Percentiles rank a stretch among this genome's conserved stretches.
phyloP scores from a whole-genome alignment of 108 stramenopile species.

The Cyclostephanos invisitatus region DNA sequence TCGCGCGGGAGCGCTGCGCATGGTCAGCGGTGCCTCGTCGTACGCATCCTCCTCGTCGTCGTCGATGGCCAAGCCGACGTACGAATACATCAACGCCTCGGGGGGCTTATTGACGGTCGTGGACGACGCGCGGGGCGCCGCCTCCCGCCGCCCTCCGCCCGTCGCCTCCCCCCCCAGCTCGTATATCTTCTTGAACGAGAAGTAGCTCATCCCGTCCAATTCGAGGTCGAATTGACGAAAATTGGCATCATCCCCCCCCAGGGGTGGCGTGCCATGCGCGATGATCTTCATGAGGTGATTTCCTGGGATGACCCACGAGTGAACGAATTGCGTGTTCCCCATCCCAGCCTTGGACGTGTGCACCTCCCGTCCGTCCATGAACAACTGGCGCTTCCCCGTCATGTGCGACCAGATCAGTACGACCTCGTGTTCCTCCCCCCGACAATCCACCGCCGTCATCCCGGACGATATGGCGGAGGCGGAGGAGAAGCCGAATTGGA shows the following conservation, averaged over 20 bases:
- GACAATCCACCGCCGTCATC: slow-evolving; percentile 40
- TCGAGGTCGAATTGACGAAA: slow-evolving; percentile 71
- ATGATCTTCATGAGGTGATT: slow-evolving; percentile 63
- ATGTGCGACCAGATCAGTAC: slow-evolving; percentile 50
- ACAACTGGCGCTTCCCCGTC: slow-evolving; percentile 47
- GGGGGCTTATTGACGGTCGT: not conserved
- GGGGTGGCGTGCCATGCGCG: slow-evolving; percentile 57
- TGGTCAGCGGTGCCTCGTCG: not conserved
- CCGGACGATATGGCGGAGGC: slow-evolving; percentile 37
- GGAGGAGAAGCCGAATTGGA: slow-evolving; percentile 47
- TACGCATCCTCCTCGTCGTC: slow-evolving; percentile 8
- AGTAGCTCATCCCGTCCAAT: slow-evolving; percentile 80
- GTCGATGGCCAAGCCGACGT: slow-evolving; percentile 1
- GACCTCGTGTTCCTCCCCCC: slow-evolving; percentile 59
- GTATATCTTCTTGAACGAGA: slow-evolving; percentile 75
- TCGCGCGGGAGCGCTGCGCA: not conserved
- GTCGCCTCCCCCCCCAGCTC: slow-evolving; percentile 67
- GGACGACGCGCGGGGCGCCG: not conserved
- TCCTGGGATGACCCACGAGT: slow-evolving; percentile 57
- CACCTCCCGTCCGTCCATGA: slow-evolving; percentile 55
- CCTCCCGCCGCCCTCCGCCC: not conserved
- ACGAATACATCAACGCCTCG: slow-evolving; percentile 7
- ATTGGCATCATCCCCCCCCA: not conserved
- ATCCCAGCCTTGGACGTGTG: slow-evolving; percentile 57
- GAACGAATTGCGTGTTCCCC: slow-evolving; percentile 63